Evolutionary conservation across 129 eudicot species (phyloP).

Genomic region (Rutidosis leptorrhynchoides): DNA sequence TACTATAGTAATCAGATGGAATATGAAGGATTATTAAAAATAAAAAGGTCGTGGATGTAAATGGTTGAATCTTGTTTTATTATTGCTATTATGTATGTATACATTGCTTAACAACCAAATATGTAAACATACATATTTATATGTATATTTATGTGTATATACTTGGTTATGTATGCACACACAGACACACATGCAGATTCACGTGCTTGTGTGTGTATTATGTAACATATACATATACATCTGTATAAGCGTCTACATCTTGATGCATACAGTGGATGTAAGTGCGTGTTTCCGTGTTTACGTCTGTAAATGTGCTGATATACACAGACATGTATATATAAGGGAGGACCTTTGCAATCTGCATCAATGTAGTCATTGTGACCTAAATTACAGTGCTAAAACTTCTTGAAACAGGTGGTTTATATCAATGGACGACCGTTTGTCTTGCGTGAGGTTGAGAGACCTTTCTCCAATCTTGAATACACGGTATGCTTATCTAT

Average conservation of each 20-base stretch:
- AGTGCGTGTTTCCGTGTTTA: neutral
- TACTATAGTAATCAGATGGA: slow-evolving; percentile 1
- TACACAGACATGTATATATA: neutral
- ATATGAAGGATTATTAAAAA: neutral
- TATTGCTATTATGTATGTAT: neutral
- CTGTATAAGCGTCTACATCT: neutral
- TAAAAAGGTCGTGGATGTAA: neutral
- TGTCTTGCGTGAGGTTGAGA: slow-evolving; percentile 97
- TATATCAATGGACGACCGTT: slow-evolving; percentile 96
- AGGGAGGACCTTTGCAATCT: neutral
- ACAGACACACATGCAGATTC: neutral
- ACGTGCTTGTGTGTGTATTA: neutral
- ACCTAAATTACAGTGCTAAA: slow-evolving; percentile 4
- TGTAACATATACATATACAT: neutral
- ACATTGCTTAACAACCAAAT: neutral
- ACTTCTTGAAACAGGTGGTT: slow-evolving; percentile 57
- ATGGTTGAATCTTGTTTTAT: neutral
- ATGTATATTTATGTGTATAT: neutral
- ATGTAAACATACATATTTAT: neutral
- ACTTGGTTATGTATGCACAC: neutral
- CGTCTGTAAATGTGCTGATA: no score
- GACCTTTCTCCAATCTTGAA: slow-evolving; percentile 97
- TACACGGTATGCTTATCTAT: slow-evolving; percentile 69
- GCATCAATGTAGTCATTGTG: neutral
- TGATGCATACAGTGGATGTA: neutral